phyloP scores from a whole-genome alignment of 768 basidiomycete species.

The Coprinopsis strossmayeri region DNA sequence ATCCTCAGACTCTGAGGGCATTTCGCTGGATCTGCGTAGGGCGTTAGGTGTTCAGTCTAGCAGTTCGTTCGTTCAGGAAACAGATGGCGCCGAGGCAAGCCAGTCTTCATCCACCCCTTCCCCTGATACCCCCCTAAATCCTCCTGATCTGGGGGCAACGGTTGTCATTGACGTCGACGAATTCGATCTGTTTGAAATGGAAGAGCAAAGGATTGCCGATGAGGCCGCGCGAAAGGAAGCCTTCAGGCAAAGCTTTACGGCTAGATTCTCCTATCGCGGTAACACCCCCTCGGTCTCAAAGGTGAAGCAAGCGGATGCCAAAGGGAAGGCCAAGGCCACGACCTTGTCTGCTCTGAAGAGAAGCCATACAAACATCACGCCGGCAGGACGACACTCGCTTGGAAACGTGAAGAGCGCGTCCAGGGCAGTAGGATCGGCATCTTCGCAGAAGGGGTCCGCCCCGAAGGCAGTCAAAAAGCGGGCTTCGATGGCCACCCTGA shows the following conservation, averaged over 20 bases:
- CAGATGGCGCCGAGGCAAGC: conserved; percentile 9
- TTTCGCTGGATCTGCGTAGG: conserved; percentile 11
- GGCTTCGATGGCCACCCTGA: neutral
- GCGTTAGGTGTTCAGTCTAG: neutral
- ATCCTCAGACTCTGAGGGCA: neutral
- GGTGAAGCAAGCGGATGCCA: conserved; percentile 9
- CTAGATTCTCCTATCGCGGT: conserved; percentile 8
- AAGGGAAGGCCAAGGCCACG: conserved; percentile 28
- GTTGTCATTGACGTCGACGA: conserved; percentile 22
- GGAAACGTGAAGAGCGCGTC: neutral
- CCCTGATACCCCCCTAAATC: conserved; percentile 27
- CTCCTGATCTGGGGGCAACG: conserved; percentile 2
- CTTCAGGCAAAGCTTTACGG: conserved; percentile 25
- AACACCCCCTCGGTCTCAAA: neutral
- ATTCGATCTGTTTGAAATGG: conserved; percentile 17
- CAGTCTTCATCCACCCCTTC: conserved; percentile 27
- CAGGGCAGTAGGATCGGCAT: neutral
- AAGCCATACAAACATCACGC: conserved; percentile 41
- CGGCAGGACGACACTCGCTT: conserved; percentile 28
- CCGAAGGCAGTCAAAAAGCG: neutral
- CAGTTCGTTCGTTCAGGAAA: neutral
- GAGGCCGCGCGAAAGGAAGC: conserved; percentile 10
- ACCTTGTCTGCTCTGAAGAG: conserved; percentile 28
- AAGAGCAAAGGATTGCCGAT: conserved; percentile 16
- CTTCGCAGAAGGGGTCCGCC: neutral